phyloP scores from a whole-genome alignment of 1,139 yeast genomes.

The Suhomyces bolitotheri region DNA sequence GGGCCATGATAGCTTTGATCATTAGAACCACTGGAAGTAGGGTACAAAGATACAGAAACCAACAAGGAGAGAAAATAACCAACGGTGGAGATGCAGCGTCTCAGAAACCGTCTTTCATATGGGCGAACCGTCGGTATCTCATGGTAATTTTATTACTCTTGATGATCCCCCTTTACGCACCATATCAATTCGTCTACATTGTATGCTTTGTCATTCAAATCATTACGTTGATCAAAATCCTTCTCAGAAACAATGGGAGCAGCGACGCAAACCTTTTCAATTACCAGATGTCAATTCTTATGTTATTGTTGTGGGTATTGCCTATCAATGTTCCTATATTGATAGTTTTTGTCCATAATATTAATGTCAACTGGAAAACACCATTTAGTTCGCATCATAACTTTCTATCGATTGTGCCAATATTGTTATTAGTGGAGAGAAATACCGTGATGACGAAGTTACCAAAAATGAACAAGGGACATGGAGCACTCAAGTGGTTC shows the following conservation, averaged over 20 bases:
- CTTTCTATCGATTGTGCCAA: constrained; percentile 64
- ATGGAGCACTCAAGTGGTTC: constrained; percentile 8
- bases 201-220: constrained; percentile 57
- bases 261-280: constrained; percentile 33
- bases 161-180: constrained; percentile 60
- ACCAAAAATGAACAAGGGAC: constrained; percentile 10
- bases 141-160: constrained; percentile 38
- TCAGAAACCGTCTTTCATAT: constrained; percentile 2
- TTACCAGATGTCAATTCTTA: constrained; percentile 54
- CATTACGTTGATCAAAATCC: constrained; percentile 40
- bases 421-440: constrained; percentile 50
- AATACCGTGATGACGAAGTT: constrained; percentile 28
- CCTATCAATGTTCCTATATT: constrained; percentile 71
- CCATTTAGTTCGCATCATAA: constrained; percentile 80
- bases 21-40: neutral
- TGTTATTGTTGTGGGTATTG: constrained; percentile 65
- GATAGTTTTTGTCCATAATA: constrained; percentile 68
- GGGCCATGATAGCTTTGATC: constrained; percentile 9
- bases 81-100: neutral
- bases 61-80: neutral
- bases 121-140: constrained; percentile 27
- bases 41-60: neutral
- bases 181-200: constrained; percentile 75
- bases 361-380: constrained; percentile 68
- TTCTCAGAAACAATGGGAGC: constrained; percentile 10